Evolutionary conservation across 345 rosid species (phyloP).

Genomic region (Schrenkiella parvula): DNA sequence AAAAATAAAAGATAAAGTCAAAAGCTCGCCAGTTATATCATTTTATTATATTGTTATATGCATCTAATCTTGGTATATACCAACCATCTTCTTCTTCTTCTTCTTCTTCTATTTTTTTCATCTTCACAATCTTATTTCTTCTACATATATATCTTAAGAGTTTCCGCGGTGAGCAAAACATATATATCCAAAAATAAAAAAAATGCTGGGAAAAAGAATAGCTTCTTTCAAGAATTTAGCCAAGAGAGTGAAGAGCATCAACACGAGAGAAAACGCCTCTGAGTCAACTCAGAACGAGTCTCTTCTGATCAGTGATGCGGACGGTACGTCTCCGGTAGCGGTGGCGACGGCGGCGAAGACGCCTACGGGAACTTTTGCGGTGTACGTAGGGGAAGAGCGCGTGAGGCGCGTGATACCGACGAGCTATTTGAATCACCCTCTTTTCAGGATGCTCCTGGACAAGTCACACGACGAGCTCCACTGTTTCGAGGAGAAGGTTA

Average conservation of each 20-base stretch:
- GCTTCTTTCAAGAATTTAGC: slow-evolving; percentile 75
- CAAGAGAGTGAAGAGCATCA: slow-evolving; percentile 57
- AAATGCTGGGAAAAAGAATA: slow-evolving; percentile 68
- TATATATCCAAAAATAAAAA: neutral
- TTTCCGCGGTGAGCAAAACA: neutral
- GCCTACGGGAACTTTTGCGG: slow-evolving; percentile 69
- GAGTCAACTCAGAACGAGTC: slow-evolving; percentile 39
- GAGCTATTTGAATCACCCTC: slow-evolving; percentile 65
- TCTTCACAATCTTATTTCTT: slow-evolving; percentile 12
- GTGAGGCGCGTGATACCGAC: slow-evolving; percentile 74
- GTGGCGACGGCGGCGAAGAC: slow-evolving; percentile 32
- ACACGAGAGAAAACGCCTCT: slow-evolving; percentile 26
- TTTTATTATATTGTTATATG: neutral
- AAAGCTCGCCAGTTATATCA: slow-evolving; percentile 9
- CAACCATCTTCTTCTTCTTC: slow-evolving; percentile 26
- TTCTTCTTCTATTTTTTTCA: slow-evolving; percentile 11
- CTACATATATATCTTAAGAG: neutral
- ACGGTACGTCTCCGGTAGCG: slow-evolving; percentile 8
- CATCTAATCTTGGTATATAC: slow-evolving; percentile 14
- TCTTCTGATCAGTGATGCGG: slow-evolving; percentile 40
- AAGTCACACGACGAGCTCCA: slow-evolving; percentile 68
- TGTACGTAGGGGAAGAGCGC: slow-evolving; percentile 74
- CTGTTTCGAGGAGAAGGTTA: slow-evolving; percentile 47
- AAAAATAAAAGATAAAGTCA: slow-evolving; percentile 19
- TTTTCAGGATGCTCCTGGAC: slow-evolving; percentile 77